phyloP scores from a whole-genome alignment of 768 basidiomycete genomes.

The Lactarius sanguifluus region DNA sequence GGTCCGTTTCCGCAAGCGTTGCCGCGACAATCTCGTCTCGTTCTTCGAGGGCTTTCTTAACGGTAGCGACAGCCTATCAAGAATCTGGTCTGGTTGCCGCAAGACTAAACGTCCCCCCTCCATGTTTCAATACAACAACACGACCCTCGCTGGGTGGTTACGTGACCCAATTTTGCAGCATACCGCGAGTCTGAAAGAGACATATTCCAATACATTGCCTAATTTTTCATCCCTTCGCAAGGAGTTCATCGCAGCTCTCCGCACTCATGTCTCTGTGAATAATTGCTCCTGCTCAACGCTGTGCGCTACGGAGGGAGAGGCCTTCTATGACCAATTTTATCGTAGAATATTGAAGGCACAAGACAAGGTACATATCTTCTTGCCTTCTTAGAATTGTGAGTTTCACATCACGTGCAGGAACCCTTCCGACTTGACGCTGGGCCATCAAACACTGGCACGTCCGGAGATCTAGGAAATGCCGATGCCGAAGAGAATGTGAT shows the following conservation, averaged over 20 bases:
- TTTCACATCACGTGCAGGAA: too few species aligned
- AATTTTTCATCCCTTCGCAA: background rate
- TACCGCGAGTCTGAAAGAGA: background rate
- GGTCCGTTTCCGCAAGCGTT: background rate
- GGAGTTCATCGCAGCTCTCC: background rate
- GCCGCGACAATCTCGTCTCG: background rate
- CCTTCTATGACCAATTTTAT: background rate
- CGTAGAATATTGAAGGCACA: background rate
- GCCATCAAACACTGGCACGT: too few species aligned
- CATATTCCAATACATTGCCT: background rate
- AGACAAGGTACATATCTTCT: background rate
- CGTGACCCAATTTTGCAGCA: background rate
- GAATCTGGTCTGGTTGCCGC: background rate
- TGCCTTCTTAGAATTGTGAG: too few species aligned
- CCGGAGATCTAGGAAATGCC: too few species aligned
- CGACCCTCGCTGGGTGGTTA: constrained; percentile 4
- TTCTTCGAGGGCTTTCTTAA: background rate
- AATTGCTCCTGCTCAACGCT: background rate
- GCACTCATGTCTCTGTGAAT: background rate
- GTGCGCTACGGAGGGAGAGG: background rate
- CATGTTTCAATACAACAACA: too few species aligned
- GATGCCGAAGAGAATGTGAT: too few species aligned
- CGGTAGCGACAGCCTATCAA: background rate
- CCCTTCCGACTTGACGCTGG: too few species aligned
- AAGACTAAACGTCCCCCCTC: background rate